Evolutionary conservation across 306 rosid genomes (phyloP).

Genomic region (Ormosia semicastrata): DNA sequence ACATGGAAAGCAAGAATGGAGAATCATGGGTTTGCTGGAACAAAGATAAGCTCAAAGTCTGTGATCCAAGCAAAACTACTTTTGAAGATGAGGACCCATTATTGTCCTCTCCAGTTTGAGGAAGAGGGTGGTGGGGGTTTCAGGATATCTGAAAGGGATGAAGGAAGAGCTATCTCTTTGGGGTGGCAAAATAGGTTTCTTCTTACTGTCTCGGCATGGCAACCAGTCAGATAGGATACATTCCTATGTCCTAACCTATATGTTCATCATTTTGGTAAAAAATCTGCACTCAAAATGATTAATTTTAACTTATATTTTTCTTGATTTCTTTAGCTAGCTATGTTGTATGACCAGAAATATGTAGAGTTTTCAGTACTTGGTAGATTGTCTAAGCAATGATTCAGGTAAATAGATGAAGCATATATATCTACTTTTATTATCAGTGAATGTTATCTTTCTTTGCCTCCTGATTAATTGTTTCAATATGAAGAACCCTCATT

Average conservation of each 20-base stretch:
- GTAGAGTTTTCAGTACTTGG: not conserved
- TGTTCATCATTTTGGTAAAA: conserved; percentile 31
- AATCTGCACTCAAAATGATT: conserved; percentile 2
- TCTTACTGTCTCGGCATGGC: conserved; percentile 67
- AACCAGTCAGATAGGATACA: conserved; percentile 23
- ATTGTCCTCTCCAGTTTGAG: conserved; percentile 46
- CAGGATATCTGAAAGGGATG: conserved; percentile 58
- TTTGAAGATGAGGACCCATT: conserved; percentile 62
- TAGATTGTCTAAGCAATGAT: conserved; percentile 4
- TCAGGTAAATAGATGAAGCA: conserved; percentile 23
- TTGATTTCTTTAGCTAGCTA: conserved; percentile 5
- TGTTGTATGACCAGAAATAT: conserved; percentile 1
- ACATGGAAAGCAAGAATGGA: conserved; percentile 66
- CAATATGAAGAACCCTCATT: not conserved
- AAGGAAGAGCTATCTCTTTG: conserved; percentile 56
- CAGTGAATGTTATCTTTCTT: not conserved
- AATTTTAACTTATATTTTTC: not conserved
- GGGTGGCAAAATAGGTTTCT: conserved; percentile 75
- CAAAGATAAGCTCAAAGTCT: conserved; percentile 49
- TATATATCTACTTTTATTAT: not conserved
- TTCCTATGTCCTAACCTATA: not conserved
- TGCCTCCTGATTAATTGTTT: not conserved
- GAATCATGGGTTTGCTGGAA: conserved; percentile 48
- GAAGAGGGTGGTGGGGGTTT: conserved; percentile 48
- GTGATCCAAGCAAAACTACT: conserved; percentile 67